Conservation (phyloP, 23 red algal genomes). For the Gracilaria caudata region DNA sequence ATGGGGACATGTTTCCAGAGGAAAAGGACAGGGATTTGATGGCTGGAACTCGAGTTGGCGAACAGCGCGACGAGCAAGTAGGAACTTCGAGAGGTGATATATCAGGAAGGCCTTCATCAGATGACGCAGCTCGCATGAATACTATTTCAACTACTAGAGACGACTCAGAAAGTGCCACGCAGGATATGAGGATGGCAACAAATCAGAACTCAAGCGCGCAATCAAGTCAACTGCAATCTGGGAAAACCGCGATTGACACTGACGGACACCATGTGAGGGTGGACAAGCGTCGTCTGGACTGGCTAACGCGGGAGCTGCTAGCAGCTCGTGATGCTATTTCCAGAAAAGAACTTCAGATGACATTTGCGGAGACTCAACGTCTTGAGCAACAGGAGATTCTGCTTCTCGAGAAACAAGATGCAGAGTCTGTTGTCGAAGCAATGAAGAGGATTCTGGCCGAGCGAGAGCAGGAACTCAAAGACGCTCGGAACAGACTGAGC, state of each 20-base stretch:
- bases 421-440: slow-evolving; percentile 54
- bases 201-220: neutral
- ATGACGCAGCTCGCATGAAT: neutral
- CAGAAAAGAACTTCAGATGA: slow-evolving; percentile 63
- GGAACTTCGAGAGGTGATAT: slow-evolving; percentile 30
- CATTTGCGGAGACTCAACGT: slow-evolving; percentile 57
- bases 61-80: slow-evolving; percentile 1
- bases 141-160: neutral
- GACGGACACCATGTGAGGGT: slow-evolving; percentile 49
- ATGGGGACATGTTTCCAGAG: slow-evolving; percentile 36
- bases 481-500: slow-evolving; percentile 38
- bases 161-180: neutral
- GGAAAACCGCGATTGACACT: neutral
- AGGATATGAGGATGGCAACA: no score
- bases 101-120: neutral
- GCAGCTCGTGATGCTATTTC: slow-evolving; percentile 56
- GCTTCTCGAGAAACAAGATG: slow-evolving; percentile 43
- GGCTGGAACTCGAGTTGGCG: neutral
- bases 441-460: slow-evolving; percentile 59
- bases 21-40: slow-evolving; percentile 19
- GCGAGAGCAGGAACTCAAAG: slow-evolving; percentile 40
- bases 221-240: neutral
- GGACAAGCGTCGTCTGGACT: slow-evolving; percentile 53
- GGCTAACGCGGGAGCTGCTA: slow-evolving; percentile 50
- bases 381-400: slow-evolving; percentile 55